phyloP scores from a whole-genome alignment of 805 yeast genomes.

The Yarrowia sp. region DNA sequence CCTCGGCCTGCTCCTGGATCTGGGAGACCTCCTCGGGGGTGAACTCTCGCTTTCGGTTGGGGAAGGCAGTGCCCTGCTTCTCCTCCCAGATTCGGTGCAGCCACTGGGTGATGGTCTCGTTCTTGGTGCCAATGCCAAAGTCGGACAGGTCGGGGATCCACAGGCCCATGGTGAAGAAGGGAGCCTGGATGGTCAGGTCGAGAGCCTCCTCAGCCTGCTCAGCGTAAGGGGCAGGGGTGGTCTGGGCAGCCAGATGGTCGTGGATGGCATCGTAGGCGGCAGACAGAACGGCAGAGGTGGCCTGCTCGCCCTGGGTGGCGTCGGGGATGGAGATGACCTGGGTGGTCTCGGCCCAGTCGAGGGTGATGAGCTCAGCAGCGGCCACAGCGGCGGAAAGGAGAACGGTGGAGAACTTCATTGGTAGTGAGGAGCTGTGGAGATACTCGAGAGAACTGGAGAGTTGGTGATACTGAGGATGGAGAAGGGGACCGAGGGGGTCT shows the following conservation, averaged over 20 bases:
- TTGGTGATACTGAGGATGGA: not conserved
- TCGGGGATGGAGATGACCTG: constrained; percentile 20
- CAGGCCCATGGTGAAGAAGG: constrained; percentile 24
- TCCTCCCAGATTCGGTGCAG: constrained; percentile 9
- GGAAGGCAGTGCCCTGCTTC: constrained; percentile 9
- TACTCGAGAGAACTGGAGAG: not conserved
- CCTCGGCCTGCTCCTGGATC: constrained; percentile 18
- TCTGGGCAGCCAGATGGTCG: constrained; percentile 16
- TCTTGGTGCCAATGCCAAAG: constrained; percentile 20
- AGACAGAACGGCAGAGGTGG: constrained; percentile 16
- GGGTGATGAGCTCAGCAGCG: constrained; percentile 16
- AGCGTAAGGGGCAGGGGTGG: constrained; percentile 13
- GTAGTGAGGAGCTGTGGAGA: not conserved
- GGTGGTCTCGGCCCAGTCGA: constrained; percentile 30
- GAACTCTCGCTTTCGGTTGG: constrained; percentile 20
- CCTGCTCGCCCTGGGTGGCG: constrained; percentile 3
- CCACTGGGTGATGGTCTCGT: constrained; percentile 18
- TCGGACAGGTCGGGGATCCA: constrained; percentile 25
- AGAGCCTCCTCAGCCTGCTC: constrained; percentile 20
- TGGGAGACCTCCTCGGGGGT: constrained; percentile 9
- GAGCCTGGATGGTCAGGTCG: constrained; percentile 25
- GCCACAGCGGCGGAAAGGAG: constrained; percentile 1
- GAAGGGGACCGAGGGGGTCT: not conserved
- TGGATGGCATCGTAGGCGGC: constrained; percentile 28
- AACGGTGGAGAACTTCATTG: constrained; percentile 27